Evolutionary conservation across 805 yeast genomes (phyloP), one percentile per base, ranked within the genome.

Genomic region (Zygoascus bituminiphila): DNA sequence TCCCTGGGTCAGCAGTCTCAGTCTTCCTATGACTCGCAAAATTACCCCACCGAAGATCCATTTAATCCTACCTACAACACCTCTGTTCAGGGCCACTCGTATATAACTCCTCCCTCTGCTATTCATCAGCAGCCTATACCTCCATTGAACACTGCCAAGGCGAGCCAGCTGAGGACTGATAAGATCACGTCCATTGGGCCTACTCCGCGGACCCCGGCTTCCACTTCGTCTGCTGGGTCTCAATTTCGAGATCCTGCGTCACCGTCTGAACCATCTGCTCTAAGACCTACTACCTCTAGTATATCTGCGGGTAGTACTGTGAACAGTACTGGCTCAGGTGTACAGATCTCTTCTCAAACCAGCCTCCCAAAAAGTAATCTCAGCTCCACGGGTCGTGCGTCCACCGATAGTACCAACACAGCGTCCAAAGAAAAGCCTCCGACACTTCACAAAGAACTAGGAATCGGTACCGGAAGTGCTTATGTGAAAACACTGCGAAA

Each of bases 381-480:
- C 15, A 29, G 33, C 33, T 29, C 33, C 4, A 29, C 33, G n/a
- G 33, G 33, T 12, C 33, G 33, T 6, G 15, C n/a, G n/a, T 29
- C 33, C n/a, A 29, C 33, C n/a, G 33, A 29, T 29, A n/a, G n/a
- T n/a, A 29, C 33, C 33, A 29, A 29, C n/a, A 29, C 33, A 3
- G n/a, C 15, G 10, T 12, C 3, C n/a, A 29, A 29, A 29, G 33
- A 29, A 15, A 29, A 29, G 9, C 33, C 33, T 4, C 33, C 33
- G 10, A 29, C 33, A 4, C 9, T 29, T 12, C 22, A 15, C 10
- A 20, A 39, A 2, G 53, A 50, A n/a, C 50, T 57, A 10, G 63
- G 64, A 4, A 53, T 63, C 9, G 67, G 68, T 23, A 52, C 54
- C 4, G 62, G 63, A 17, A 61, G 65, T 12, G 57, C 53, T 20